Base-by-base conservation (phyloP, 2,329 filamentous ascomycete genomes). In the Penicillium rolfsii region DNA sequence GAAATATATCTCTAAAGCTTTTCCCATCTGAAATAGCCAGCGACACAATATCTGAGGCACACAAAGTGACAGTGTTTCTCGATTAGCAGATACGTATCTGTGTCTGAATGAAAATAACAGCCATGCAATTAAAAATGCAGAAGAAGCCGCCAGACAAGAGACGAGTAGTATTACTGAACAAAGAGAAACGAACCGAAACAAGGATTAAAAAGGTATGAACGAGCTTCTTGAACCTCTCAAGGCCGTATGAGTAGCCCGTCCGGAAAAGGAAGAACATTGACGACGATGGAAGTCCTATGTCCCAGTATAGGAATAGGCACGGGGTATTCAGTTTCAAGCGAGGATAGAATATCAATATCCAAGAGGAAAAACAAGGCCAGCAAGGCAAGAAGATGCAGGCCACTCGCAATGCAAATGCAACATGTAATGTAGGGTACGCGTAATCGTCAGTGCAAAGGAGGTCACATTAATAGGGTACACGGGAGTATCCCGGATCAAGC, bases 331-430 rank as follows among this genome's bases (percentile, higher is more conserved):
- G 7, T 16, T 48, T 28, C 12, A 46, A 26, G 26, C 30, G 26
- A 35, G 46, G 28, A 50, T 22, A 19, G 9, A 30, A 35, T 19
- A 49, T 49, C 28, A 30, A 35, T 19, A 49, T 35, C 28, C 46
- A 50, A 35, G 30, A 50, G n/a, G 48, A 50, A 50, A 35, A n/a
- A 50, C 28, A 50, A 50, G 28, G 24, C 45, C n/a, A 4, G 9
- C 30, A 16, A 30, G 8, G 9, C 30, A 16, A 9, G 8, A 33
- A 50, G 28, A 50, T 33, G 30, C n/a, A 50, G 48, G 48, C 28
- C 48, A 35, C 12, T 4, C 30, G 30, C 59, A 61, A 64, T 60
- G 58, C 58, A 63, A 63, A 46, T 59, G 55, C 55, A 61, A 48
- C n/a, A 30, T 48, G 45, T 26, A 48, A 30, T 48, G 30, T 28